These are phyloP conservation scores for Boletus reticulatus DNA, from an alignment of 768 basidiomycete species.

Conservation along the genomic window DNA sequence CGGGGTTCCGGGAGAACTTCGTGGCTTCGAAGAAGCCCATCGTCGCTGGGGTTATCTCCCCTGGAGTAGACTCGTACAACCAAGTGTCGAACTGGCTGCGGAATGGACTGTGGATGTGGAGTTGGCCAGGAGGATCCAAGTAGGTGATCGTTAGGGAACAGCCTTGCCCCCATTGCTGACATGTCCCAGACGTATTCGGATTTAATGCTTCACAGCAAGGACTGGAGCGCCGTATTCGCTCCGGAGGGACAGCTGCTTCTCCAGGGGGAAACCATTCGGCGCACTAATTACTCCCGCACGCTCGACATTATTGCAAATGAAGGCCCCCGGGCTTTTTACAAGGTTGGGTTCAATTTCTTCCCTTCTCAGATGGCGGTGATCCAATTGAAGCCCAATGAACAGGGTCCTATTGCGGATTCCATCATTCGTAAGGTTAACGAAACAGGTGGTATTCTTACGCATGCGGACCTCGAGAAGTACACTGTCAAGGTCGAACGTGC, in stretches of 20 bases:
- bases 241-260: constrained; percentile 66
- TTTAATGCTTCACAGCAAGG: constrained; percentile 65
- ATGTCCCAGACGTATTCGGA: constrained; percentile 38
- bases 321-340: constrained; percentile 83
- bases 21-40: constrained; percentile 84
- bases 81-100: constrained; percentile 68
- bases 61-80: constrained; percentile 77
- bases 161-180: background rate
- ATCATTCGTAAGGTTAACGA: constrained; percentile 66
- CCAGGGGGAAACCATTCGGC: constrained; percentile 71
- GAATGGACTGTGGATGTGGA: constrained; percentile 82
- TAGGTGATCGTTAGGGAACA: constrained; percentile 31
- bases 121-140: constrained; percentile 69
- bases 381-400: constrained; percentile 13
- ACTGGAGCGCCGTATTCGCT: constrained; percentile 85
- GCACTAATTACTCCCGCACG: constrained; percentile 76
- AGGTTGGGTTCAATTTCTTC: constrained; percentile 38
- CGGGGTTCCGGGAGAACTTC: constrained; percentile 90
- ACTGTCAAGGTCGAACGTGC: constrained; percentile 67
- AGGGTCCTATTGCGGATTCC: constrained; percentile 82
- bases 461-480: constrained; percentile 73
- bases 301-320: constrained; percentile 68
- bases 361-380: constrained; percentile 3
- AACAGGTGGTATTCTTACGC: constrained; percentile 79
- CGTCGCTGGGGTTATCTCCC: constrained; percentile 75